Conservation (phyloP, 345 rosid species). For the Boechera retrofracta region DNA sequence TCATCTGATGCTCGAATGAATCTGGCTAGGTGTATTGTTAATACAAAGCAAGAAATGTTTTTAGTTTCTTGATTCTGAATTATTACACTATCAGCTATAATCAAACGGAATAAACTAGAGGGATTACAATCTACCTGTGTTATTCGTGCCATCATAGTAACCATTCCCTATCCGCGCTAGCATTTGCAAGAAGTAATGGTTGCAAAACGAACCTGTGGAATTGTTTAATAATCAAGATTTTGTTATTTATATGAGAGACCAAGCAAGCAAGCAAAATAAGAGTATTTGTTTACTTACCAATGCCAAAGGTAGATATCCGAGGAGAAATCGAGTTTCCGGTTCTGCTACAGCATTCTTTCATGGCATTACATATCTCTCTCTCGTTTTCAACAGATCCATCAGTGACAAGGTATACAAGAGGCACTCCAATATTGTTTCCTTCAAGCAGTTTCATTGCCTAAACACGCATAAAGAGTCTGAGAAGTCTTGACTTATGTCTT, state of each 20-base stretch:
- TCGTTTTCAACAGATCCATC: conserved; percentile 93
- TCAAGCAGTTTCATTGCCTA: conserved; percentile 84
- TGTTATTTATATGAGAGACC: neutral
- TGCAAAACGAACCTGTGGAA: conserved; percentile 73
- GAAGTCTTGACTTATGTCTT: conserved; percentile 31
- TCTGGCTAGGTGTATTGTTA: conserved; percentile 55
- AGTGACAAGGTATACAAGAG: conserved; percentile 81
- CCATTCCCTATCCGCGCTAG: conserved; percentile 84
- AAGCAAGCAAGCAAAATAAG: neutral
- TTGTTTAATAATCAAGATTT: conserved; percentile 18
- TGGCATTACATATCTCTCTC: conserved; percentile 68
- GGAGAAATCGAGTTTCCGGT: conserved; percentile 59
- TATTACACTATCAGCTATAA: neutral
- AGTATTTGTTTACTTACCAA: conserved; percentile 54
- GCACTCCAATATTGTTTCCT: conserved; percentile 58
- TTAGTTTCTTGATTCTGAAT: conserved; percentile 18
- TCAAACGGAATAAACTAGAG: neutral
- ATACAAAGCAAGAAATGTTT: conserved; percentile 2
- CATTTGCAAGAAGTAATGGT: conserved; percentile 86
- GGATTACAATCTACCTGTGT: conserved; percentile 54
- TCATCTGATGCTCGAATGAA: conserved; percentile 61
- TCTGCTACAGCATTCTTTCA: conserved; percentile 53
- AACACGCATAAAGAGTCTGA: conserved; percentile 25
- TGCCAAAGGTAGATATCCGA: conserved; percentile 84
- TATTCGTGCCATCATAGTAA: conserved; percentile 64